Conservation (phyloP, 2,329 filamentous ascomycete genomes). For the Triangularia verruculosa region DNA sequence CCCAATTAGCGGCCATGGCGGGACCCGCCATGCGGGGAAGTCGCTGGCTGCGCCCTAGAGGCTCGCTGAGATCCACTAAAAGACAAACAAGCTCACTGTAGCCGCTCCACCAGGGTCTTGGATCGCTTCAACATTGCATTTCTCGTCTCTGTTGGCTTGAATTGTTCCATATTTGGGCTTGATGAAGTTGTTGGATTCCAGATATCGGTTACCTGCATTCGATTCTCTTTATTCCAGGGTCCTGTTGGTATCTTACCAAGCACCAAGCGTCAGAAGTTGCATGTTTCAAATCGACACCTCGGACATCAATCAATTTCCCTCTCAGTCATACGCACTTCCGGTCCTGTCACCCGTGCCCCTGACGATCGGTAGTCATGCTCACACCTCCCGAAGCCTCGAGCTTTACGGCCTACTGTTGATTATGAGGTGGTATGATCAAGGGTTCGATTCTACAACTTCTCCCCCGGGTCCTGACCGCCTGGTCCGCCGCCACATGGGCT, state of each 20-base stretch:
- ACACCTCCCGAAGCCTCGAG: background rate
- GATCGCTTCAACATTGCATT: background rate
- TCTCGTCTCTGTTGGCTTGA: background rate
- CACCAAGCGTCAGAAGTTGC: background rate
- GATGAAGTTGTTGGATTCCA: background rate
- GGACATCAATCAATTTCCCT: background rate
- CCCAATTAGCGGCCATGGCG: background rate
- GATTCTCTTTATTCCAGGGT: background rate
- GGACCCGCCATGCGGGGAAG: background rate
- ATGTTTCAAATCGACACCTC: conserved; percentile 9
- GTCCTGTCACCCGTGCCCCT: background rate
- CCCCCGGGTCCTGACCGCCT: background rate
- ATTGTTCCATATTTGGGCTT: background rate
- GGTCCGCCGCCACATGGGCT: background rate
- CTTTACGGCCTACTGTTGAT: background rate
- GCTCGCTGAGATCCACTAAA: background rate
- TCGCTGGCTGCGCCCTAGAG: background rate
- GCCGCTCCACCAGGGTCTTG: background rate
- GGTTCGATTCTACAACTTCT: background rate
- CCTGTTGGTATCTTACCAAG: background rate
- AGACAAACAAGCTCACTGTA: background rate
- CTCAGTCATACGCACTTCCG: background rate
- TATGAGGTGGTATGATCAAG: background rate
- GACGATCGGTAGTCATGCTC: background rate
- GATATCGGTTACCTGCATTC: background rate